Base-by-base conservation (phyloP, 495 filamentous ascomycete species). In the Clohesyomyces aquaticus region DNA sequence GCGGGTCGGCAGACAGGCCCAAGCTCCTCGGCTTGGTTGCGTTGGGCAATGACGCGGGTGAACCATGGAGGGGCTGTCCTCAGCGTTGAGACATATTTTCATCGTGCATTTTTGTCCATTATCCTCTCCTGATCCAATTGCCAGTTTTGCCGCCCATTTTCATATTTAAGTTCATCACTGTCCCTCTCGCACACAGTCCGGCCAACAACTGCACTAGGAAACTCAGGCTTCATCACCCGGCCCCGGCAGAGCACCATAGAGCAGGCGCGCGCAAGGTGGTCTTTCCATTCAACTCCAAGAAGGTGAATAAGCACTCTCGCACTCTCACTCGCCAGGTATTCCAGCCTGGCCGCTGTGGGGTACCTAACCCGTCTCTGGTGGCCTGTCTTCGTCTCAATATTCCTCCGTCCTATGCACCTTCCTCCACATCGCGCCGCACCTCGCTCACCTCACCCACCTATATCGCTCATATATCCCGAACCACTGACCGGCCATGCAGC, bases 401-500 rank as follows among this genome's bases (percentile, higher is more conserved):
- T 6, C 32, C 32, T 38, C 32, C 14, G 6, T 38, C 32, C 32
- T 38, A 6, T 38, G 14, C 14, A 6, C 32, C 32, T 38, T 6
- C 32, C 32, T 38, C 14, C 14, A 14, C 32, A 38, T 6, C 32
- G 6, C 32, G 14, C 32, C 32, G 6, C 32, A 38, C 14, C 32
- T 38, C n/a, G n/a, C n/a, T n/a, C n/a, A n/a, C n/a, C n/a, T n/a
- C n/a, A n/a, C n/a, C n/a, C 32, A 38, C 32, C 32, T 38, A 38
- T 38, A 38, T 38, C 6, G 32, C 32, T 38, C 32, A 6, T 38
- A 38, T 38, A 38, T 38, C 6, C 6, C 32, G 6, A 38, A 6
- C 32, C 6, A 45, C 50, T 56, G 14, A 63, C 60, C 32, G 18
- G 23, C 47, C 35, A 43, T 55, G 51, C 58, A 55, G 55, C 57